These are phyloP conservation scores for Cryptococcus sp. DNA, from an alignment of 1,284 basidiomycete species.

Conservation along the genomic window DNA sequence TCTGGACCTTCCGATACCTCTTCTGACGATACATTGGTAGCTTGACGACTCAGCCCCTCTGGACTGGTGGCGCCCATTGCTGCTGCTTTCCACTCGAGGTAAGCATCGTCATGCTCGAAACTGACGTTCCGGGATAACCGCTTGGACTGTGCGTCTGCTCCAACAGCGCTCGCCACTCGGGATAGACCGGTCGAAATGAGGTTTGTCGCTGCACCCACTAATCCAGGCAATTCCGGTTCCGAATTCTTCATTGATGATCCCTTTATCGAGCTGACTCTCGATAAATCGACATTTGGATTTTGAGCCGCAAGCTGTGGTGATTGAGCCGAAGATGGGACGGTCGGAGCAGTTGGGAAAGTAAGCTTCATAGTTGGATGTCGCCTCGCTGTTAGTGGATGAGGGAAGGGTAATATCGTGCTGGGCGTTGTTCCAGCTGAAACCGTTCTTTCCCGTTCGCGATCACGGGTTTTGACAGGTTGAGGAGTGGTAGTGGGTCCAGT, in stretches of 20 bases:
- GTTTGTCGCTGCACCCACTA: slow-evolving; percentile 7
- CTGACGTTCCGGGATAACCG: background rate
- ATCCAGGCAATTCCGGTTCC: background rate
- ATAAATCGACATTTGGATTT: background rate
- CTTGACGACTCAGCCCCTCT: slow-evolving; percentile 2
- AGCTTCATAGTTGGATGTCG: slow-evolving; percentile 42
- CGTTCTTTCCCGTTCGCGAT: slow-evolving; percentile 1
- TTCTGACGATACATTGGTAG: slow-evolving; percentile 6
- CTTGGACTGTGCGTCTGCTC: background rate
- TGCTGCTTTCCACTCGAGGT: background rate
- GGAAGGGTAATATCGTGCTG: slow-evolving; percentile 25
- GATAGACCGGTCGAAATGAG: slow-evolving; percentile 2
- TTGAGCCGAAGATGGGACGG: background rate
- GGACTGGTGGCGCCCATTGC: background rate
- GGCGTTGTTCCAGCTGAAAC: background rate
- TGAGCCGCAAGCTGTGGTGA: background rate
- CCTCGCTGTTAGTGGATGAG: slow-evolving; percentile 32
- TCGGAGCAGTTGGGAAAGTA: slow-evolving; percentile 21
- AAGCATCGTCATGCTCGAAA: background rate
- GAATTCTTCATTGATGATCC: background rate
- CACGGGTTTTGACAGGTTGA: background rate
- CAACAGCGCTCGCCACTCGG: background rate
- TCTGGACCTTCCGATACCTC: background rate
- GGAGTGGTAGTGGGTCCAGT: background rate
- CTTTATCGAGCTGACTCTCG: background rate